These are phyloP conservation scores for Coemansia interrupta DNA, from an alignment of 192 early-diverging fungal species.

Conservation along the genomic window DNA sequence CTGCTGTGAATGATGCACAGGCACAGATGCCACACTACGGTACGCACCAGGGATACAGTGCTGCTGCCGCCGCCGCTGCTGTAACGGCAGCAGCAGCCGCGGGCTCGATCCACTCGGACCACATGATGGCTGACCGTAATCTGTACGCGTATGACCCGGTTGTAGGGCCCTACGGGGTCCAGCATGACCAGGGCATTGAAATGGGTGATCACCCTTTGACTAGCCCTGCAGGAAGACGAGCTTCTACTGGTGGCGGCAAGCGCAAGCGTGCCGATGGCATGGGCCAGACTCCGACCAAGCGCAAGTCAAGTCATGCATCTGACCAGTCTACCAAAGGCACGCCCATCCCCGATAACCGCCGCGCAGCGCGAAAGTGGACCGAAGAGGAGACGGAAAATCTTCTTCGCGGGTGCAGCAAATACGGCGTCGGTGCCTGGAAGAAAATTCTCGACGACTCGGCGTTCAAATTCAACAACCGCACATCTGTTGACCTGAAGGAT, in stretches of 20 bases:
- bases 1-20: neutral
- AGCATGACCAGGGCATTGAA: neutral
- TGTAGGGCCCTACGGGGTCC: neutral
- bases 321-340: conserved; percentile 8
- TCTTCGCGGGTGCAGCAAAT: conserved; percentile 41
- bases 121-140: conserved; percentile 15
- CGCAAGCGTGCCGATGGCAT: conserved; percentile 31
- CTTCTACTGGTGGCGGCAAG: conserved; percentile 13
- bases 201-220: neutral
- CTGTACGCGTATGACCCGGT: neutral
- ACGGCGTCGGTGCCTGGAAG: conserved; percentile 54
- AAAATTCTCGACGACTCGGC: conserved; percentile 47
- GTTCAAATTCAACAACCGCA: conserved; percentile 49
- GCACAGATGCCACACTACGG: neutral
- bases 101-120: conserved; percentile 16
- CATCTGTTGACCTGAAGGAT: conserved; percentile 52
- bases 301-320: conserved; percentile 26
- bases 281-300: conserved; percentile 25
- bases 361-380: conserved; percentile 49
- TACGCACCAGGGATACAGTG: conserved; percentile 5
- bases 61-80: neutral
- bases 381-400: conserved; percentile 48
- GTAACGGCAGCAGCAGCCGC: neutral
- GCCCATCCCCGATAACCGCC: conserved; percentile 19
- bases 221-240: neutral